Evolutionary conservation across 2,329 filamentous ascomycete genomes (phyloP).

Genomic region (Trichoderma cornu-damae): DNA sequence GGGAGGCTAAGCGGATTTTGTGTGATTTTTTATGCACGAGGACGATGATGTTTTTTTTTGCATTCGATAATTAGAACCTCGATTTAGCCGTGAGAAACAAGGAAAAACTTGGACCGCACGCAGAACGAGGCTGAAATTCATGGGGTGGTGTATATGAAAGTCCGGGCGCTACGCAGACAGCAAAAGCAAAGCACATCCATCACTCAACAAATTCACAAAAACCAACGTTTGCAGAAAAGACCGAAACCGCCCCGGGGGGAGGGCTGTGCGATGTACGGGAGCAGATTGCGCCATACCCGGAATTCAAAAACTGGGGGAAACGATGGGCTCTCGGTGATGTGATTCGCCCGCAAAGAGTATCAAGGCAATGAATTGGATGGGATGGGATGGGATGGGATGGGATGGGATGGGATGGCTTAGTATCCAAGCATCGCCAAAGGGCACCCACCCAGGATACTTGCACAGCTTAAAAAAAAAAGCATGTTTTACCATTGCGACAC

Average conservation of each 20-base stretch:
- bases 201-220: too few species aligned
- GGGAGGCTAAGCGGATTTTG: neutral
- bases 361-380: neutral
- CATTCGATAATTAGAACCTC: neutral
- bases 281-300: neutral
- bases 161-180: too few species aligned
- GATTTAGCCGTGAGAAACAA: neutral
- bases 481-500: too few species aligned
- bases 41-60: neutral
- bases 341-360: too few species aligned
- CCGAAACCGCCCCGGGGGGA: neutral
- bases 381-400: too few species aligned
- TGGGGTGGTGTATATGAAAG: too few species aligned
- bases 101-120: neutral
- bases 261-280: neutral
- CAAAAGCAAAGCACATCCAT: too few species aligned
- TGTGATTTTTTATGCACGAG: neutral
- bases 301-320: neutral
- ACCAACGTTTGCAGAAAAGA: neutral
- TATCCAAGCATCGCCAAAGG: too few species aligned
- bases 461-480: too few species aligned
- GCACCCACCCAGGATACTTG: too few species aligned
- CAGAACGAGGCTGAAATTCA: neutral
- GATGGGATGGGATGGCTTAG: too few species aligned
- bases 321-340: constrained; percentile 6